phyloP scores from a whole-genome alignment of 2,329 filamentous ascomycete species.

The Apiospora saccharicola region DNA sequence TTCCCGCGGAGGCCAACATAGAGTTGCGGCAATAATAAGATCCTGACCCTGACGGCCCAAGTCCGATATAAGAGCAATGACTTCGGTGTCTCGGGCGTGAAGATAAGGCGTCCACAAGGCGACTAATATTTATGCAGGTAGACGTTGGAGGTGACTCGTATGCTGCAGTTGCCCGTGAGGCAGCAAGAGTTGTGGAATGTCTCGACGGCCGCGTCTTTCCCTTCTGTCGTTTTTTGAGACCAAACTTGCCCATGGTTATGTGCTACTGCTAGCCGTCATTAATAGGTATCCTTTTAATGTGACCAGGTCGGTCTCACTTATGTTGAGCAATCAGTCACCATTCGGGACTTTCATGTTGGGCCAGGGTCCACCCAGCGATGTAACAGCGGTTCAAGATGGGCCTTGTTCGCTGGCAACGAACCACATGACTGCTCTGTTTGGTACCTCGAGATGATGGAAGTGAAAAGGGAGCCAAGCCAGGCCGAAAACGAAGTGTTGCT shows the following conservation, averaged over 20 bases:
- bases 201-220: slow-evolving; percentile 12
- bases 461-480: neutral
- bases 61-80: neutral
- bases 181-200: slow-evolving; percentile 13
- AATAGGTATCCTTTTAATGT: slow-evolving; percentile 15
- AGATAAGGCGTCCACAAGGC: slow-evolving; percentile 16
- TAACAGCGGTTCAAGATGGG: slow-evolving; percentile 22
- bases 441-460: slow-evolving; percentile 19
- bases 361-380: slow-evolving; percentile 20
- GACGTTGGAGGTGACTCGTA: slow-evolving; percentile 12
- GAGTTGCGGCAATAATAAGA: neutral
- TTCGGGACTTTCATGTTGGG: slow-evolving; percentile 16
- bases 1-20: neutral
- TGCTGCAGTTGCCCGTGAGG: slow-evolving; percentile 15
- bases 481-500: slow-evolving; percentile 9
- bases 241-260: neutral
- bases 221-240: neutral
- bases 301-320: slow-evolving; percentile 20
- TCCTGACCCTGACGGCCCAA: neutral
- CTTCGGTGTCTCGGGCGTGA: slow-evolving; percentile 10
- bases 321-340: slow-evolving; percentile 14
- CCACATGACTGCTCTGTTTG: slow-evolving; percentile 10
- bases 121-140: neutral
- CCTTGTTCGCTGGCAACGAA: slow-evolving; percentile 14
- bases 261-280: slow-evolving; percentile 19